These are phyloP conservation scores for Epichloe gansuensis DNA, from an alignment of 2,329 filamentous ascomycete species.

Conservation along the genomic window DNA sequence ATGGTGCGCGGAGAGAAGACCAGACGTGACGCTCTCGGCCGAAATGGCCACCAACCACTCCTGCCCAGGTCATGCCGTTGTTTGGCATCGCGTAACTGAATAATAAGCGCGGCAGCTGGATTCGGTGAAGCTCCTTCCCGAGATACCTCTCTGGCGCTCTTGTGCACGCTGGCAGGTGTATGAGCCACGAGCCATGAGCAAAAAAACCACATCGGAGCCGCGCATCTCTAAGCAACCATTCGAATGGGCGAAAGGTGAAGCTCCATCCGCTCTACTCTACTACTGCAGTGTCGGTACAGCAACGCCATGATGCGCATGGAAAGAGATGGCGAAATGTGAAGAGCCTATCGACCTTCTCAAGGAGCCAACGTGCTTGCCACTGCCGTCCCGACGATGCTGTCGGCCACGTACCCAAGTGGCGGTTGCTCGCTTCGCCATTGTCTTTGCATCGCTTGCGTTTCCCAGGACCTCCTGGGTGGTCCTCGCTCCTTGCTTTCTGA, in stretches of 20 bases:
- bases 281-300: background rate
- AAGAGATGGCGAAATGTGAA: background rate
- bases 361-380: background rate
- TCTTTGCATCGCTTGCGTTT: background rate
- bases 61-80: background rate
- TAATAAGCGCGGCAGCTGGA: background rate
- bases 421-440: slow-evolving; percentile 2
- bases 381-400: background rate
- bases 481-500: background rate
- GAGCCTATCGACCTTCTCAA: background rate
- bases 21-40: background rate
- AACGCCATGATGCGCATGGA: background rate
- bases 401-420: background rate
- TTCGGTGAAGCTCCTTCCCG: background rate
- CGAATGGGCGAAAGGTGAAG: background rate
- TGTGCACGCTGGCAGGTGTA: background rate
- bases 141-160: background rate
- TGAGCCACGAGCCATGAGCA: background rate
- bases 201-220: background rate
- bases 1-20: background rate
- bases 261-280: background rate
- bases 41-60: background rate
- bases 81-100: background rate
- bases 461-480: background rate
- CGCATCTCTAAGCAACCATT: background rate